Conservation (phyloP, 208 protist genomes). For the Wallacemonas sp. region DNA sequence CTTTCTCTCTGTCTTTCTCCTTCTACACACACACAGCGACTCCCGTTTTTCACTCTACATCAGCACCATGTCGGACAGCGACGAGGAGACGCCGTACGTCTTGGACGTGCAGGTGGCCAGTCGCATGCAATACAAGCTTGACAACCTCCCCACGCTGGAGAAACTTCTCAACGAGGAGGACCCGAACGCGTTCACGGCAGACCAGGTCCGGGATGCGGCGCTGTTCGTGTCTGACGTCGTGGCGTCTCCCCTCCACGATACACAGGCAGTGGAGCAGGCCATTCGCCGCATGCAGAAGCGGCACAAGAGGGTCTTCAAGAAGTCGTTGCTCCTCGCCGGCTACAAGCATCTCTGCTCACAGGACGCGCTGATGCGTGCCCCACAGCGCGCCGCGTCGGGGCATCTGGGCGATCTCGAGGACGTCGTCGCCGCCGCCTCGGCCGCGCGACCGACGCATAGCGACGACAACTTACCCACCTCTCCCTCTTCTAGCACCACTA, state of each 20-base stretch:
- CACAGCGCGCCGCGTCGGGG: neutral
- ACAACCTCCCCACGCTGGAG: constrained; percentile 74
- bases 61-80: constrained; percentile 11
- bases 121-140: constrained; percentile 59
- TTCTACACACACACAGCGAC: no score
- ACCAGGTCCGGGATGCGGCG: constrained; percentile 46
- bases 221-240: constrained; percentile 60
- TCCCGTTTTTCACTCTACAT: neutral
- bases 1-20: neutral
- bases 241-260: constrained; percentile 24
- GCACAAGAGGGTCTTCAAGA: constrained; percentile 65
- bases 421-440: constrained; percentile 9
- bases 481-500: neutral
- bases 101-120: constrained; percentile 28
- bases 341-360: constrained; percentile 61
- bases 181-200: constrained; percentile 62
- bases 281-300: constrained; percentile 71
- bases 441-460: neutral
- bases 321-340: constrained; percentile 74
- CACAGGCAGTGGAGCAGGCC: constrained; percentile 39
- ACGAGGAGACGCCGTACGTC: constrained; percentile 25
- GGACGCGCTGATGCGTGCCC: neutral
- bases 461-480: no score
- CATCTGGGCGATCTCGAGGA: constrained; percentile 34
- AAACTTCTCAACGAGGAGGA: constrained; percentile 64